A percentile compares a stretch with the other conserved stretches of the same genome.
phyloP scores from a whole-genome alignment of 1,284 basidiomycete genomes.

The Coriolopsis trogii region DNA sequence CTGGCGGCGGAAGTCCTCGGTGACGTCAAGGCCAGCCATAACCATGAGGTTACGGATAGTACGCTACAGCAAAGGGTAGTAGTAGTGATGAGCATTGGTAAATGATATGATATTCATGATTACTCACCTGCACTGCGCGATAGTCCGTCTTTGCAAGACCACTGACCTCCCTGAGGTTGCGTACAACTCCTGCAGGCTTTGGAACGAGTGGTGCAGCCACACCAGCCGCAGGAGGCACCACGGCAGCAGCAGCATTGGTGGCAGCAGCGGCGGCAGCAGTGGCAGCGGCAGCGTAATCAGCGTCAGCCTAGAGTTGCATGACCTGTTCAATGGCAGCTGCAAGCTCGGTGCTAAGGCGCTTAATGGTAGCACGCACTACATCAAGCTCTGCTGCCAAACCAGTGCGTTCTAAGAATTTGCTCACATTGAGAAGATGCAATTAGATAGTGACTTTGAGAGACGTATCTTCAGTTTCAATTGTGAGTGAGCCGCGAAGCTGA shows the following conservation, averaged over 20 bases:
- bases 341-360: neutral
- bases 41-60: conserved; percentile 2
- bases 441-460: neutral
- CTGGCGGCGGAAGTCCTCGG: conserved; percentile 7
- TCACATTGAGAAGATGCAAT: neutral
- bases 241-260: neutral
- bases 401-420: neutral
- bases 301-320: too few relatives aligned
- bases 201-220: neutral
- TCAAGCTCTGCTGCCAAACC: neutral
- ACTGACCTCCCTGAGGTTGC: neutral
- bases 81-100: neutral
- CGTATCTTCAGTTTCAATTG: neutral
- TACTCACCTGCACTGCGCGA: neutral
- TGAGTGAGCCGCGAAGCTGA: neutral
- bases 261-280: neutral
- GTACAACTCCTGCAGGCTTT: neutral
- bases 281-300: too few relatives aligned
- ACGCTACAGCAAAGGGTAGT: neutral
- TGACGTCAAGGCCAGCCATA: neutral
- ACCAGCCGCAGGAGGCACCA: too few relatives aligned
- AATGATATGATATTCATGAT: neutral
- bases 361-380: neutral
- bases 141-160: neutral
- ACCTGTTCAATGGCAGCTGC: neutral